phyloP scores from a whole-genome alignment of 176 grass and related monocot genomes.

The Musa schizocarpa region DNA sequence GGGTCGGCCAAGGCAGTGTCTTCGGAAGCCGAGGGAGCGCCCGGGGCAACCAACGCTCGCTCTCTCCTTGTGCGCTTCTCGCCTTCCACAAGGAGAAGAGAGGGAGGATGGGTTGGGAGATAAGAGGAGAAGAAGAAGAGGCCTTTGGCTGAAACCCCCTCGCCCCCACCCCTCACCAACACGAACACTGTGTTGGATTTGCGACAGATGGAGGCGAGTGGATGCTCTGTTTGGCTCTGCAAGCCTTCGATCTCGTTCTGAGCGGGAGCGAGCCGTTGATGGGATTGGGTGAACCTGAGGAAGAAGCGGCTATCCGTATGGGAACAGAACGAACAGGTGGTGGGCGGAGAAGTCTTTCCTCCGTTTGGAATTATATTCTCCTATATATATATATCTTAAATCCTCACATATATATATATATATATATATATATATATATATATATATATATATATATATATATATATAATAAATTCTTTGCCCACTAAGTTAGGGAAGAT shows the following conservation, averaged over 20 bases:
- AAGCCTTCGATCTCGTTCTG: too few relatives aligned
- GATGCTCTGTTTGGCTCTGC: too few relatives aligned
- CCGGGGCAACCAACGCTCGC: constrained; percentile 63
- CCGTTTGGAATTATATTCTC: too few relatives aligned
- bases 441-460: too few relatives aligned
- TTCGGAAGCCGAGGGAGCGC: constrained; percentile 44
- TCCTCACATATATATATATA: too few relatives aligned
- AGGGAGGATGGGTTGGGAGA: constrained; percentile 22
- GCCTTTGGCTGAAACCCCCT: not conserved
- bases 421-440: too few relatives aligned
- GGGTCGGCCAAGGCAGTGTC: constrained; percentile 15
- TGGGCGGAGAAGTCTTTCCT: not conserved
- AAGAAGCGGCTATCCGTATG: not conserved
- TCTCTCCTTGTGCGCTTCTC: not conserved
- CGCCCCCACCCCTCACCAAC: not conserved
- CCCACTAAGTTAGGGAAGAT: too few relatives aligned
- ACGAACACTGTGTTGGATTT: too few relatives aligned
- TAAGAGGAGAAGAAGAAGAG: not conserved
- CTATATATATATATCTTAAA: too few relatives aligned
- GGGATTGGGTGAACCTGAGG: not conserved
- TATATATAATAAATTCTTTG: too few relatives aligned
- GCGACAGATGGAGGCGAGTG: too few relatives aligned
- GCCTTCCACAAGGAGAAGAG: constrained; percentile 28
- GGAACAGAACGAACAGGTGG: not conserved
- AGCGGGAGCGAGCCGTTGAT: not conserved